These are phyloP conservation scores for Umbelopsis sp. DNA, from an alignment of 192 early-diverging fungal genomes.

Conservation along the genomic window DNA sequence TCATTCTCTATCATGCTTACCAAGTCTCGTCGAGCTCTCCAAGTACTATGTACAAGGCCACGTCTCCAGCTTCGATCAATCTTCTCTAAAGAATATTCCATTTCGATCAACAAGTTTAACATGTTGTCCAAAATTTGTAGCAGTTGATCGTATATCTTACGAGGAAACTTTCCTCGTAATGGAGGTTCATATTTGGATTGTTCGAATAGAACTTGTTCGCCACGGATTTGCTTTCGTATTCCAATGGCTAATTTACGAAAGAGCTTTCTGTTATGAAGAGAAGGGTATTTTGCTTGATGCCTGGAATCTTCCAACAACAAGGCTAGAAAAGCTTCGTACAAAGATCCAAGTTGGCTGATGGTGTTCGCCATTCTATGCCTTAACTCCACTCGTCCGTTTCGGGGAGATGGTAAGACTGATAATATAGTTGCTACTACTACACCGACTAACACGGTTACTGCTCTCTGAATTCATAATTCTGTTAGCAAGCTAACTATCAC, in stretches of 20 bases:
- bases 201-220: conserved; percentile 37
- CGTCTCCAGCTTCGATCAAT: conserved; percentile 33
- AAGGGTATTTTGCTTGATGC: background rate
- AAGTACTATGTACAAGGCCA: conserved; percentile 28
- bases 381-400: conserved; percentile 40
- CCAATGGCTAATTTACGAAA: conserved; percentile 31
- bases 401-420: conserved; percentile 35
- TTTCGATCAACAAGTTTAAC: conserved; percentile 34
- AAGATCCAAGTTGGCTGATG: conserved; percentile 33
- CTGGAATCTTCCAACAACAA: conserved; percentile 29
- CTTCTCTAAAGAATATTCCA: conserved; percentile 34
- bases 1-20: background rate
- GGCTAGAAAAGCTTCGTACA: conserved; percentile 42
- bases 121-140: conserved; percentile 42
- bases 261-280: conserved; percentile 26
- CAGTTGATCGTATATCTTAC: conserved; percentile 29
- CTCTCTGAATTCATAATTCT: conserved; percentile 31
- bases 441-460: conserved; percentile 33
- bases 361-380: conserved; percentile 36
- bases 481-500: background rate
- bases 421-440: conserved; percentile 36
- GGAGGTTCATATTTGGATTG: conserved; percentile 45
- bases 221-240: conserved; percentile 38
- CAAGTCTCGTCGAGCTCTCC: conserved; percentile 36
- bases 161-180: conserved; percentile 37